Evolutionary conservation across 345 rosid genomes (phyloP), one percentile per base, ranked within the genome.

Genomic region (Eucalyptus erythrocorys): DNA sequence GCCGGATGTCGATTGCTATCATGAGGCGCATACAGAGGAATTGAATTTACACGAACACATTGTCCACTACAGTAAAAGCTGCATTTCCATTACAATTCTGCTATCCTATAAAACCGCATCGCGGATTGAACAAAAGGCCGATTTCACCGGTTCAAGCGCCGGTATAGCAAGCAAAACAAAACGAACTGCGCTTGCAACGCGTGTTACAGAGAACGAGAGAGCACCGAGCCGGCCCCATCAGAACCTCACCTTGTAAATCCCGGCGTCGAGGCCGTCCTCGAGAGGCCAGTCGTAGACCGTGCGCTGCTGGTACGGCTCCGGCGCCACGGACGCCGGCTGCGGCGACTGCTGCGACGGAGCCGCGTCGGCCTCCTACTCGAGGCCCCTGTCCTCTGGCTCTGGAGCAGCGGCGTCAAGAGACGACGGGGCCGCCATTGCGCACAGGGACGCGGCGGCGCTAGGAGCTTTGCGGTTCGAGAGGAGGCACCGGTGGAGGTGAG

Each of bases 211-310:
- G 49, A 27, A 14, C 85, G 19, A 27, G 30, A 81, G 49, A 26
- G 10, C 47, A 27, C 26, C 22, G 27, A 81, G 51, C 86, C 21
- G 7, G 21, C 13, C 13, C 86, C 86, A 10, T 27, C 49, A 21
- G 55, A 84, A 84, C 19, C 32, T 45, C 45, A 95, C 98, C 98
- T 94, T 97, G 94, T 90, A 97, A 90, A 95, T 61, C 91, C 99
- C 99, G 40, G 37, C 40, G 87, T 96, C 98, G 64, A 96, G 95
- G 89, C 99, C 99, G 47, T 94, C 91, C 89, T 96, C 97, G 48
- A 97, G 96, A 15, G 89, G 92, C 49, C 93, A 94, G 47, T 95
- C 95, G 88, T 89, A 94, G 80, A 91, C 15, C 13, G 87, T 86
- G 42, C 92, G 93, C 80, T 90, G 92, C 66, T 88, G 91, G 48